Conservation (phyloP, 176 grass and related monocot genomes). For the Cenchrus fungigraminus region DNA sequence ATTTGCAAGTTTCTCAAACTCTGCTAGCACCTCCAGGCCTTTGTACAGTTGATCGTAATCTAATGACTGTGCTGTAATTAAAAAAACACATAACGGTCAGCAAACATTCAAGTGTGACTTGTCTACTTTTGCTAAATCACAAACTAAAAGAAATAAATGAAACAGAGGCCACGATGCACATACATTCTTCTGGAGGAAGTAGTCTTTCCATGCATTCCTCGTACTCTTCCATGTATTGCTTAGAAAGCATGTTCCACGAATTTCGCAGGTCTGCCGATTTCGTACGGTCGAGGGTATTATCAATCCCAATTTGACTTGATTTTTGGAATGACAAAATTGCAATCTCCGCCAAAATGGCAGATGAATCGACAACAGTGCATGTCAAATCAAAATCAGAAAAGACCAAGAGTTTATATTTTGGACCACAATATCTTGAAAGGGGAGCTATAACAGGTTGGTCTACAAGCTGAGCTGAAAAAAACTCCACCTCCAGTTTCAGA, state of each 20-base stretch:
- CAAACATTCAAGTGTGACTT: conserved; percentile 8
- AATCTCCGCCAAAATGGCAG: conserved; percentile 90
- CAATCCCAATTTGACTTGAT: conserved; percentile 59
- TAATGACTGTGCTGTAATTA: conserved; percentile 67
- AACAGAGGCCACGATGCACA: conserved; percentile 36
- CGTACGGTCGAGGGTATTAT: conserved; percentile 46
- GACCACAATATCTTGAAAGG: conserved; percentile 69
- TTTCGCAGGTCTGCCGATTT: conserved; percentile 68
- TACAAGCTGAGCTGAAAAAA: conserved; percentile 67
- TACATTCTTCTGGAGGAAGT: conserved; percentile 81
- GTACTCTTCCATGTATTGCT: conserved; percentile 82
- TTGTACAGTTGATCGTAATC: conserved; percentile 72
- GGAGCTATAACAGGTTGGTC: conserved; percentile 71
- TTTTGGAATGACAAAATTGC: conserved; percentile 82
- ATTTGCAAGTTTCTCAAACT: conserved; percentile 94
- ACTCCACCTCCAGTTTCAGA: conserved; percentile 85
- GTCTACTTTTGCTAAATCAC: conserved; percentile 29
- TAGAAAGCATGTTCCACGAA: conserved; percentile 78
- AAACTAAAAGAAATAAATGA: conserved; percentile 25
- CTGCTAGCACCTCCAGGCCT: conserved; percentile 70
- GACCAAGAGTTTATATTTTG: conserved; percentile 66
- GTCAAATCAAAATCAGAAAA: conserved; percentile 99
- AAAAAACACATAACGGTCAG: conserved; percentile 6
- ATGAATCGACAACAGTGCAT: conserved; percentile 90
- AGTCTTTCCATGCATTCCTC: conserved; percentile 84